phyloP scores from a whole-genome alignment of 176 grass and related monocot species.

The Avena eriantha region DNA sequence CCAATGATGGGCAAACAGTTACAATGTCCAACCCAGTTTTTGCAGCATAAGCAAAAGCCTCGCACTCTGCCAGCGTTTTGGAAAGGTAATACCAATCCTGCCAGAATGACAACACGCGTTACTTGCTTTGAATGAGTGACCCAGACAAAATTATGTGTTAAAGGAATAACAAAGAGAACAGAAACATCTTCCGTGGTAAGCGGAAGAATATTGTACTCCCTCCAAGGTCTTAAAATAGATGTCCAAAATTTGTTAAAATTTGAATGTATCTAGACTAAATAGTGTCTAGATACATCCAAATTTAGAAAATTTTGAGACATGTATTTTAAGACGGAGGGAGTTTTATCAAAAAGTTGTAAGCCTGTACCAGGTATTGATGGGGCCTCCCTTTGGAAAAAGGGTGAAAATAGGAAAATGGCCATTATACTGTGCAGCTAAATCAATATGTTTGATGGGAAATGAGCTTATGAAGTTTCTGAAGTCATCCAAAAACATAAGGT shows the following conservation, averaged over 20 bases:
- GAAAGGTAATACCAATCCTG: constrained; percentile 72
- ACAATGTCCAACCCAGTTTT: constrained; percentile 56
- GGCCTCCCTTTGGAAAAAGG: background rate
- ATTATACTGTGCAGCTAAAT: background rate
- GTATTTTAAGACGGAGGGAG: too few species aligned
- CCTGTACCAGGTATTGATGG: background rate
- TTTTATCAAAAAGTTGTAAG: background rate
- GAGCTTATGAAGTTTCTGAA: background rate
- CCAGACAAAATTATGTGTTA: background rate
- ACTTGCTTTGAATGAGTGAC: background rate
- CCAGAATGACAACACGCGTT: background rate
- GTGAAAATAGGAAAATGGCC: too few species aligned
- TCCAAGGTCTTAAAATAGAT: too few species aligned
- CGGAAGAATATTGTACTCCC: background rate
- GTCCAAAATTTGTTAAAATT: too few species aligned
- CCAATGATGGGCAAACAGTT: constrained; percentile 43
- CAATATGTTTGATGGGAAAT: background rate
- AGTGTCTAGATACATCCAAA: too few species aligned
- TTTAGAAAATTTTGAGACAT: too few species aligned
- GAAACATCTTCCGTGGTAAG: background rate
- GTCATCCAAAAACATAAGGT: background rate
- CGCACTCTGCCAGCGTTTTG: constrained; percentile 58
- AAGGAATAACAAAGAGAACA: background rate
- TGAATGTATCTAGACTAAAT: too few species aligned
- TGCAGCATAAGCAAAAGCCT: constrained; percentile 50